These are phyloP conservation scores for Lolium rigidum DNA, from an alignment of 176 grass and related monocot species.

Conservation along the genomic window DNA sequence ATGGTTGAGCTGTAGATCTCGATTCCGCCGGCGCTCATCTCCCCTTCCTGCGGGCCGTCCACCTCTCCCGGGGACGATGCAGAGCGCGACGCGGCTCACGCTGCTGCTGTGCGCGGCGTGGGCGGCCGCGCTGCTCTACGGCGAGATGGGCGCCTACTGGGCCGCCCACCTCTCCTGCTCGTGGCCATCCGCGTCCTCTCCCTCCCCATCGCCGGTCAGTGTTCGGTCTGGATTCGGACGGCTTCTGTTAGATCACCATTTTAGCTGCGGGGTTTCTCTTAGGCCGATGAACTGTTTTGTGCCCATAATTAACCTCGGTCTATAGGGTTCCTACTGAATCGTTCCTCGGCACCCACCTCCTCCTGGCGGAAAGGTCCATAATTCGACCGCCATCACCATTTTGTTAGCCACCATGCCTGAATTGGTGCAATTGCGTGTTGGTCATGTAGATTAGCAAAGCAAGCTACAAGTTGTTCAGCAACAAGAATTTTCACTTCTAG, in stretches of 20 bases:
- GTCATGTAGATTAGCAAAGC: not conserved
- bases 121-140: conserved; percentile 78
- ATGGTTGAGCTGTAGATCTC: conserved; percentile 12
- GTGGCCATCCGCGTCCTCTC: conserved; percentile 57
- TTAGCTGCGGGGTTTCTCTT: not conserved
- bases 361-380: not conserved
- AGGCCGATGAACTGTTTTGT: not conserved
- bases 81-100: conserved; percentile 75
- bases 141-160: conserved; percentile 90
- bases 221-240: not conserved
- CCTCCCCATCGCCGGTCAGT: conserved; percentile 54
- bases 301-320: conserved; percentile 7
- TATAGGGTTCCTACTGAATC: not conserved
- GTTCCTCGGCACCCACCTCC: not conserved
- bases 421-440: not conserved
- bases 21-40: not conserved
- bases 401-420: not conserved
- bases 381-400: not conserved
- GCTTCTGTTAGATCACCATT: not conserved
- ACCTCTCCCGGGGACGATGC: conserved; percentile 36
- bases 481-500: not conserved
- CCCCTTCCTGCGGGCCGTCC: not conserved
- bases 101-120: conserved; percentile 84
- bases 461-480: not conserved
- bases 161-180: conserved; percentile 77